Evolutionary conservation across 2,329 filamentous ascomycete species (phyloP).

Genomic region (Epichloe sp.): DNA sequence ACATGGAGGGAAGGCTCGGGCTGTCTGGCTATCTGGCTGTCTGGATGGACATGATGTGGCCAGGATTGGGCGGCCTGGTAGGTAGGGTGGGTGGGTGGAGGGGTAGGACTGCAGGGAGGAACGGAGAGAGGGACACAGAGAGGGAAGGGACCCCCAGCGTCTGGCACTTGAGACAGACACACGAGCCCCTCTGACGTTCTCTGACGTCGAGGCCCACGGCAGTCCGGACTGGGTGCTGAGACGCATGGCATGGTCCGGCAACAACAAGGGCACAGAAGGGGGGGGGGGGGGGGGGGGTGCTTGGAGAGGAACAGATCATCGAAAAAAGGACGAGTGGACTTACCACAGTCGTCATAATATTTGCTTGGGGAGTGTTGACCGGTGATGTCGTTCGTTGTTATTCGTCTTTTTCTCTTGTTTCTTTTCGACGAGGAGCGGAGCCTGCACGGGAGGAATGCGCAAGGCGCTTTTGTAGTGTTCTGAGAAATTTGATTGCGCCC

Average conservation of each 20-base stretch:
- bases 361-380: not conserved
- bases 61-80: not conserved
- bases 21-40: no score
- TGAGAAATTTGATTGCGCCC: not conserved
- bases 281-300: not conserved
- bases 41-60: not conserved
- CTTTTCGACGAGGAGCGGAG: no score
- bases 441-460: not conserved
- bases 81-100: no score
- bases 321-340: constrained; percentile 13
- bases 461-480: not conserved
- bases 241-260: not conserved
- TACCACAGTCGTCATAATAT: constrained; percentile 24
- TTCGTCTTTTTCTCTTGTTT: no score
- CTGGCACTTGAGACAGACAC: constrained; percentile 23
- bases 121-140: not conserved
- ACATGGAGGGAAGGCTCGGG: constrained; percentile 3
- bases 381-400: no score
- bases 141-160: not conserved
- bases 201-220: constrained; percentile 19
- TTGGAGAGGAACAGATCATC: constrained; percentile 4
- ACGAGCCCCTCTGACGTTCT: constrained; percentile 23
- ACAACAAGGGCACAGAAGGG: not conserved
- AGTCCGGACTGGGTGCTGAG: constrained; percentile 3
- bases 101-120: no score